Base-by-base conservation (phyloP, 768 basidiomycete genomes). In the Boletus coccyginus region DNA sequence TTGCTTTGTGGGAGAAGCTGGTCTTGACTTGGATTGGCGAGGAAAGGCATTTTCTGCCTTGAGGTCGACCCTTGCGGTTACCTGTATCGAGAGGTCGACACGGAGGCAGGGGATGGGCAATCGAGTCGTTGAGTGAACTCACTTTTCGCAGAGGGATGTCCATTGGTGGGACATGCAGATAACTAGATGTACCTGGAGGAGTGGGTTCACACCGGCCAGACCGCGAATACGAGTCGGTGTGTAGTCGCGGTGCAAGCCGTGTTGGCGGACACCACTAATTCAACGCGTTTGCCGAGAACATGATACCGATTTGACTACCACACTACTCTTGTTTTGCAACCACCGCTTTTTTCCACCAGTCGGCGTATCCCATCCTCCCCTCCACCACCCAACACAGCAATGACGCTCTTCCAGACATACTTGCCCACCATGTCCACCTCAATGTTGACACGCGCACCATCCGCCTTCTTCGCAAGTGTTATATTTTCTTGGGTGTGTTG, bases 361-460 rank as follows among this genome's bases (percentile, higher is more conserved):
- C 63, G 70, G 48, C 74, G 73, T 46, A 88, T 62, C 4, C 76
- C 76, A 33, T 75, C 74, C 19, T 78, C 77, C 0, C 78, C 84
- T 7, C 74, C 77, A 2, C 84, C 84, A 8, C 80, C 80, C 41
- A 92, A 73, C 49, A 84, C 84, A 40, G 87, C 86, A 14, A 73
- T 67, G 2, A 95, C 90, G 53, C 91, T 88, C 77, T 94, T 94
- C 66, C 83, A 82, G 5, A 95, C 90, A 60, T 92, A 94, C 72
- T 96, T 96, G 16, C 91, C 94, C 19, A 95, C 86, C 84, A 94
- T 92, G 69, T 97, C 94, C 43, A 88, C 94, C 75, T 99, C 97
- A 56, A 99, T 82, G 67, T 99, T 99, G 50, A 98, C 94, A 64
- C 81, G 88, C 46, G 83, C 82, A 1, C 94, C 95, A 1, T 89